Evolutionary conservation across 352 stramenopile genomes (phyloP).

Genomic region (Globisporangium ultimum): DNA sequence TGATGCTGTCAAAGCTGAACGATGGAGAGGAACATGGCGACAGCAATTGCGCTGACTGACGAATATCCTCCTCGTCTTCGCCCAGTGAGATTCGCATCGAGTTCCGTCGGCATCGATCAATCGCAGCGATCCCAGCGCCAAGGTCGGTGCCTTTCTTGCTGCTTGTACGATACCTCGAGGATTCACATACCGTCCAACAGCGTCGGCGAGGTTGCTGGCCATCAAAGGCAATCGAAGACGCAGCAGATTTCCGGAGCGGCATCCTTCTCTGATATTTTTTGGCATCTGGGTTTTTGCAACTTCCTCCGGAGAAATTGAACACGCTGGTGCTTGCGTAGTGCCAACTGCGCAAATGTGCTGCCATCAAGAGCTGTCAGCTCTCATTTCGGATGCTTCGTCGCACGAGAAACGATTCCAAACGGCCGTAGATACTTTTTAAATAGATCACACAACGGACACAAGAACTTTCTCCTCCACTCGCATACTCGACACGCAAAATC

Average conservation of each 20-base stretch:
- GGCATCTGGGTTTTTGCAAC: too few relatives aligned
- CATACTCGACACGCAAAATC: too few relatives aligned
- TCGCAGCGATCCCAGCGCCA: not conserved
- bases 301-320: too few relatives aligned
- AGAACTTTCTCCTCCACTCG: too few relatives aligned
- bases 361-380: too few relatives aligned
- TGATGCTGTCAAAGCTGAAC: constrained; percentile 13
- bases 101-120: constrained; percentile 1
- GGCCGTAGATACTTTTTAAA: too few relatives aligned
- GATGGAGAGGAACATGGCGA: constrained; percentile 13
- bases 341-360: too few relatives aligned
- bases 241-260: not conserved
- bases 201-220: not conserved
- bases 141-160: not conserved
- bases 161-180: not conserved
- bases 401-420: too few relatives aligned
- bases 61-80: not conserved
- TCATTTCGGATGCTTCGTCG: too few relatives aligned
- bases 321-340: too few relatives aligned
- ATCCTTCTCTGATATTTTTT: not conserved
- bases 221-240: not conserved
- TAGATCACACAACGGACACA: too few relatives aligned
- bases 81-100: constrained; percentile 11
- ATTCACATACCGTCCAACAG: constrained; percentile 13
- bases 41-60: not conserved